Evolutionary conservation across 177 flowering plant species (phyloP).

Genomic region (Vitis hybrid): DNA sequence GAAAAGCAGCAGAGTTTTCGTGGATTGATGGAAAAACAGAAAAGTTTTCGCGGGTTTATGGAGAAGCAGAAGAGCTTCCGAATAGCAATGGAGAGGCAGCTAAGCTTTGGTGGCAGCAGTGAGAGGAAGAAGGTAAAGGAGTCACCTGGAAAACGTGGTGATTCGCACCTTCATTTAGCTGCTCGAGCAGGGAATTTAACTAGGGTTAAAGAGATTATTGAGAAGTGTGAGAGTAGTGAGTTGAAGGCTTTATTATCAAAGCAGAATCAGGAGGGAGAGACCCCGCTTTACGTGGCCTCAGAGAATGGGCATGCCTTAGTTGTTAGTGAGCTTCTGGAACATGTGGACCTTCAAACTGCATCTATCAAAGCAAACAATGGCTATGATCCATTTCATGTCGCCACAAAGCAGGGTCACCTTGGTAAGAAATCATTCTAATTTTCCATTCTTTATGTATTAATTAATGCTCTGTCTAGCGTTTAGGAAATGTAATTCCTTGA

Average conservation of each 20-base stretch:
- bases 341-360: slow-evolving; percentile 64
- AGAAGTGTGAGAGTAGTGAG: slow-evolving; percentile 27
- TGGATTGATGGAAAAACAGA: slow-evolving; percentile 38
- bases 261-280: slow-evolving; percentile 79
- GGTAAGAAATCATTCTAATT: slow-evolving; percentile 41
- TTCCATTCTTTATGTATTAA: neutral
- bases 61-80: slow-evolving; percentile 56
- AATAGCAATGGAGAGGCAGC: slow-evolving; percentile 70
- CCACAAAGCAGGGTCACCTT: slow-evolving; percentile 89
- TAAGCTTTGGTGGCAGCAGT: slow-evolving; percentile 57
- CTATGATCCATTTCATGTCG: slow-evolving; percentile 85
- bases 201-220: slow-evolving; percentile 63
- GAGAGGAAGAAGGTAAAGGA: slow-evolving; percentile 67
- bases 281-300: slow-evolving; percentile 79
- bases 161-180: slow-evolving; percentile 70
- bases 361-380: slow-evolving; percentile 71
- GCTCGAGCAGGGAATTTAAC: slow-evolving; percentile 71
- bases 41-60: slow-evolving; percentile 36
- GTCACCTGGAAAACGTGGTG: slow-evolving; percentile 87
- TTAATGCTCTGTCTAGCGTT: neutral
- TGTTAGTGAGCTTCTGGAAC: slow-evolving; percentile 66
- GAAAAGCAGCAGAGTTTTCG: slow-evolving; percentile 42
- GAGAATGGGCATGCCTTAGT: slow-evolving; percentile 75
- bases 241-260: slow-evolving; percentile 44
- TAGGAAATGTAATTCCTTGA: neutral